These are phyloP conservation scores for Penicillium samsonianum DNA, from an alignment of 495 filamentous ascomycete species.

Conservation along the genomic window DNA sequence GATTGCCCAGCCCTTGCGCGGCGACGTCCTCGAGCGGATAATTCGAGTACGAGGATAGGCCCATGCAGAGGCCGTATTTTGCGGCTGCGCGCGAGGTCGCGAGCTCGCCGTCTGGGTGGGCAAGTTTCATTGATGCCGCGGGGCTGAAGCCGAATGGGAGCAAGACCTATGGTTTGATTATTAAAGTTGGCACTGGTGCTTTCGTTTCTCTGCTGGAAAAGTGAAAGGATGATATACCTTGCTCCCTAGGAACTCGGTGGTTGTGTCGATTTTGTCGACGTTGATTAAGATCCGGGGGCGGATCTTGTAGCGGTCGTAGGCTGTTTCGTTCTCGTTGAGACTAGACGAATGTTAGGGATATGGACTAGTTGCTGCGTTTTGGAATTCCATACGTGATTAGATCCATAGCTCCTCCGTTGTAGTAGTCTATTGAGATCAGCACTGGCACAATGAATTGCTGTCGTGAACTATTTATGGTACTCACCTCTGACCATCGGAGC, in stretches of 20 bases:
- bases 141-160: constrained; percentile 88
- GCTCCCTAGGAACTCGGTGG: constrained; percentile 47
- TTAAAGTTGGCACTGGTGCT: background rate
- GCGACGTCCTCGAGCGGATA: constrained; percentile 54
- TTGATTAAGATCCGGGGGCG: constrained; percentile 57
- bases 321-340: constrained; percentile 52
- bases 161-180: constrained; percentile 46
- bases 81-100: constrained; percentile 75
- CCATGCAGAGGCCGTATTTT: constrained; percentile 68
- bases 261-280: constrained; percentile 52
- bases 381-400: constrained; percentile 31
- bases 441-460: background rate
- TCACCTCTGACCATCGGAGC: constrained; percentile 34
- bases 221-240: constrained; percentile 16
- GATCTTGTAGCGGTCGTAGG: constrained; percentile 56
- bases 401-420: constrained; percentile 51
- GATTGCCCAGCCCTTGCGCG: constrained; percentile 39
- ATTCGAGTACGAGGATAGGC: constrained; percentile 55
- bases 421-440: constrained; percentile 42
- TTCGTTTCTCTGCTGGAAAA: background rate
- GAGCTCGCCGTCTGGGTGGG: constrained; percentile 81
- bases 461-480: background rate
- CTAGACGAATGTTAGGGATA: constrained; percentile 18
- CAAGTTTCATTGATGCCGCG: constrained; percentile 83
- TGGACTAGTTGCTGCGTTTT: background rate